Evolutionary conservation across 371 early-diverging fungal species (phyloP), one percentile per base, ranked within the genome.

Genomic region (Mucor velutinosus): DNA sequence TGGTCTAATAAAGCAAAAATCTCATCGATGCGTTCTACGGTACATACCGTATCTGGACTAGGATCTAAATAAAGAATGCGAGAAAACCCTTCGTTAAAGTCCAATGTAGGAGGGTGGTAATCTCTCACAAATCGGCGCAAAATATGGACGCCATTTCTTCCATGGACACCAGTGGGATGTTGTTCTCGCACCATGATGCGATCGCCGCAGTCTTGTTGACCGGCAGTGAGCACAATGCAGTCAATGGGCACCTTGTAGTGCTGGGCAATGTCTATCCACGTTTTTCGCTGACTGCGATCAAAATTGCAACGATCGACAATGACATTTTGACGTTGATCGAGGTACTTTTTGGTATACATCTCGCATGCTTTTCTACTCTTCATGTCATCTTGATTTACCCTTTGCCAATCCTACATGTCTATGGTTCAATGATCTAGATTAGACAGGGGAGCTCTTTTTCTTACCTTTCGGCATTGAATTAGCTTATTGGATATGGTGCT

Each of bases 241-340:
- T 93, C 87, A 12, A 91, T 81, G n/a, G 85, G 76, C 33, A 87
- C 79, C 41, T 81, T 76, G 21, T 83, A 77, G 15, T 87, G 76
- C 30, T 78, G 66, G 23, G 92, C 93, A 53, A 92, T 72, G 21
- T 82, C 81, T 29, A 91, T 73, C 92, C 92, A 93, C 37, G 86
- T 85, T 69, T 83, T 86, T 66, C 93, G 84, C 74, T 93, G 92
- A 57, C 79, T 73, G 39, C 79, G 79, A 67, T 93, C 89, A 85
- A 92, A 93, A 77, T 93, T 93, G 76, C 90, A 89, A 23, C 92
- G 87, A 73, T 93, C 93, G 17, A 93, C 76, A 65, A 93, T 80
- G 12, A 92, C 90, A 64, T 85, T 90, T 58, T 82, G 81, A 23
- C 81, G 72, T 63, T 87, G 59, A 70, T 81, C 59, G 37, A 85